phyloP scores from a whole-genome alignment of 2,329 filamentous ascomycete genomes.

The Cercospora canescens region DNA sequence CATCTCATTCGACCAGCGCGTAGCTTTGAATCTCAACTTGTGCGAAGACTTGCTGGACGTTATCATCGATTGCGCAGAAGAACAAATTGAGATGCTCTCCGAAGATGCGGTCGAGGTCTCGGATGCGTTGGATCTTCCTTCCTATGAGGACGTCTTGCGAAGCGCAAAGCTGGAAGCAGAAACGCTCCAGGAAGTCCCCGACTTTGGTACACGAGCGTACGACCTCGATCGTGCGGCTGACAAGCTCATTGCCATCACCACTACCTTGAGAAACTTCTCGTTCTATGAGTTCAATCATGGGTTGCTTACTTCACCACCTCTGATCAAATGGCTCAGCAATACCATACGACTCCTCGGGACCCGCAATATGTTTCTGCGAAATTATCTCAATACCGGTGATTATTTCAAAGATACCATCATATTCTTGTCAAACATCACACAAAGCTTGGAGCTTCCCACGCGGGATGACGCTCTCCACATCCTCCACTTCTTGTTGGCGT shows the following conservation, averaged over 20 bases:
- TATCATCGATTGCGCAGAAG: constrained; percentile 85
- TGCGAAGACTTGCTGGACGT: constrained; percentile 90
- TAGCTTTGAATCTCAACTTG: constrained; percentile 67
- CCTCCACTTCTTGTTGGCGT: constrained; percentile 85
- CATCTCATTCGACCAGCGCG: constrained; percentile 64
- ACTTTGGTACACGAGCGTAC: constrained; percentile 75
- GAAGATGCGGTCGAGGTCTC: constrained; percentile 84
- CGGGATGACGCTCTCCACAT: constrained; percentile 85
- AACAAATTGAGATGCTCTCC: constrained; percentile 79
- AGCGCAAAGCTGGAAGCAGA: constrained; percentile 74
- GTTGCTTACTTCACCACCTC: constrained; percentile 70
- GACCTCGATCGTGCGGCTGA: constrained; percentile 85
- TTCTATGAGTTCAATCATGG: constrained; percentile 78
- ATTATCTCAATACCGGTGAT: constrained; percentile 81
- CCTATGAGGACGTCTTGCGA: constrained; percentile 85
- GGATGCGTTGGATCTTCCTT: constrained; percentile 76
- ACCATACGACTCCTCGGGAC: constrained; percentile 87
- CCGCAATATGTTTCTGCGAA: constrained; percentile 80
- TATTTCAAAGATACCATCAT: constrained; percentile 96
- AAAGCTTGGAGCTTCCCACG: constrained; percentile 76
- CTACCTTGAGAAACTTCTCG: constrained; percentile 88
- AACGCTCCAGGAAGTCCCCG: constrained; percentile 68
- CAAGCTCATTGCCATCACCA: constrained; percentile 84
- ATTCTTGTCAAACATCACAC: constrained; percentile 79
- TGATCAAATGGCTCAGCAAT: constrained; percentile 81